Base-by-base conservation (phyloP, 257 asterid species). In the Perilla frutescens region DNA sequence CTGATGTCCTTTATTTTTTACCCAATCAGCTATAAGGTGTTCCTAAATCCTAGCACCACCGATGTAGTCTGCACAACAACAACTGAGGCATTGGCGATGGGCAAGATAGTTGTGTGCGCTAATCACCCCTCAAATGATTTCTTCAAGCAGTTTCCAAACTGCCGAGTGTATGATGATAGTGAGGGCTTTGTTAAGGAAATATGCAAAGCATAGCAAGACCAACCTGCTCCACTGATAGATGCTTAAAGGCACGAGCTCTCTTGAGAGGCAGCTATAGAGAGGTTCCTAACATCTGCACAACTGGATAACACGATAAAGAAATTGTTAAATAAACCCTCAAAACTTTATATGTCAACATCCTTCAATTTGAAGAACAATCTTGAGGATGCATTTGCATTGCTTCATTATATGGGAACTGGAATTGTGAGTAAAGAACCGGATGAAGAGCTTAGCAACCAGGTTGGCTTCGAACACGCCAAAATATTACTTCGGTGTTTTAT, bases 11-110 rank as follows among this genome's bases (percentile, higher is more conserved):
- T 61, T 44, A 14, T 49, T 3, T 39, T 67, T 62, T 15, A 41
- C n/a, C 57, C 41, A 64, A 83, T 75, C 90, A 95, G 99, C 80
- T 92, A 90, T 49, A 95, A 80, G 85, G 97, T 95, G 80, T 91
- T 92, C 83, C 26, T 95, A 79, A 95, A 95, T 72, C 98, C 97
- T 12, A 95, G 99, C 89, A 95, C 99, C 47, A 95, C 98, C 0
- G 99, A 95, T 56, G 99, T 95, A 45, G 97, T 95, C 78, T 95
- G 99, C 90, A 95, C 98, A 34, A 90, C 98, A 29, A 86, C 98
- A 47, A 97, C 98, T 39, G 98, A 92, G 85, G 98, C 98, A 67
- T 79, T 95, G 62, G 98, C 96, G 3, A 92, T 92, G 99, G 99
- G 99, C 62, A 95, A 95, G 84, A 92, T 92, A 73, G 98, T 95